Evolutionary conservation across 2,329 filamentous ascomycete genomes (phyloP).

Genomic region (Penicillium paneum): DNA sequence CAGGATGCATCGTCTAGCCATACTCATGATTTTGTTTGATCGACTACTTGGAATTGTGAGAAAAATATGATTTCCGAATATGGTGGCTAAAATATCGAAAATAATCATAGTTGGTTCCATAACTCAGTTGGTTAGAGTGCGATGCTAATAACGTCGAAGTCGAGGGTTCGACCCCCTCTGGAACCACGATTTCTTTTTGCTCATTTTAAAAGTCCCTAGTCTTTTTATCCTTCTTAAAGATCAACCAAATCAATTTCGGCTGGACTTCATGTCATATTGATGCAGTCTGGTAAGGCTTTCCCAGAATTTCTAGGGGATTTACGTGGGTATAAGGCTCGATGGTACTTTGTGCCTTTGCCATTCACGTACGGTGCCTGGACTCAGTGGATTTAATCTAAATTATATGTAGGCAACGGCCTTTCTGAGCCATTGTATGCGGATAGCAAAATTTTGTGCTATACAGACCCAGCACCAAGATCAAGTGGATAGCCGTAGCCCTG

Average conservation of each 20-base stretch:
- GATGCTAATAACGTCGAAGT: too few relatives aligned
- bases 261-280: neutral
- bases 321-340: neutral
- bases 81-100: too few relatives aligned
- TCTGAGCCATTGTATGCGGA: neutral
- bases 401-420: neutral
- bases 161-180: too few relatives aligned
- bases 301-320: neutral
- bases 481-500: neutral
- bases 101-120: too few relatives aligned
- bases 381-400: neutral
- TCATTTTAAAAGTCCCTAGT: neutral
- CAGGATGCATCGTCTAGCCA: neutral
- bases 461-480: neutral
- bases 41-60: too few relatives aligned
- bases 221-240: neutral
- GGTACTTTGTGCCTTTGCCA: neutral
- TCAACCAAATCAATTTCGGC: neutral
- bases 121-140: too few relatives aligned
- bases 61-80: too few relatives aligned
- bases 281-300: neutral
- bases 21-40: neutral
- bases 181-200: neutral
- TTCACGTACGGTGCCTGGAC: neutral
- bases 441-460: neutral